Evolutionary conservation across 2,329 filamentous ascomycete genomes (phyloP).

Genomic region (Sporothrix phasma): DNA sequence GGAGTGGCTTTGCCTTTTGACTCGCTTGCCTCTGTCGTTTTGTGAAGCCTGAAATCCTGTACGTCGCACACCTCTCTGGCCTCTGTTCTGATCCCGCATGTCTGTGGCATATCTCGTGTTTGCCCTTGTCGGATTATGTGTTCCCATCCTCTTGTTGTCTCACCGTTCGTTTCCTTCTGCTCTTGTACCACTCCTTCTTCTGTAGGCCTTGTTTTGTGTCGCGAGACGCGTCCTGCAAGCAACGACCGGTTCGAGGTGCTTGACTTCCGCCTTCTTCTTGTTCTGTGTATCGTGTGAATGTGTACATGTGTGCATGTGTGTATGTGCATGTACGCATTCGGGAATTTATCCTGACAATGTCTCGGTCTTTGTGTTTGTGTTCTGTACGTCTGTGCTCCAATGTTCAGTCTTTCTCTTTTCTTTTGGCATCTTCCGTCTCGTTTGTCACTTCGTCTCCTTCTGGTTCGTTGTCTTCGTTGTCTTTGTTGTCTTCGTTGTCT

Average conservation of each 20-base stretch:
- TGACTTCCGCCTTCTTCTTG: neutral
- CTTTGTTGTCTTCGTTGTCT: neutral
- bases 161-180: neutral
- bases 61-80: neutral
- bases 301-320: neutral
- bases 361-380: neutral
- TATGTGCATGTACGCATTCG: neutral
- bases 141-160: neutral
- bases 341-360: slow-evolving; percentile 2
- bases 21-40: slow-evolving; percentile 6
- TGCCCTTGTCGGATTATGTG: slow-evolving; percentile 4
- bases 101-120: slow-evolving; percentile 13
- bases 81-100: neutral
- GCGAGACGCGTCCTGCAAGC: slow-evolving; percentile 1
- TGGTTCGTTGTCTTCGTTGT: too few species aligned
- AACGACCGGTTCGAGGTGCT: neutral
- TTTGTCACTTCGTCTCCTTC: too few species aligned
- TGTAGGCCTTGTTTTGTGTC: neutral
- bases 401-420: neutral
- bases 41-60: neutral
- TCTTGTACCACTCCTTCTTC: too few species aligned
- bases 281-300: neutral
- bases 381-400: neutral
- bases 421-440: too few species aligned
- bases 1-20: neutral